Conservation (phyloP, 73 alveolate genomes). For the Diophrys sp. region DNA sequence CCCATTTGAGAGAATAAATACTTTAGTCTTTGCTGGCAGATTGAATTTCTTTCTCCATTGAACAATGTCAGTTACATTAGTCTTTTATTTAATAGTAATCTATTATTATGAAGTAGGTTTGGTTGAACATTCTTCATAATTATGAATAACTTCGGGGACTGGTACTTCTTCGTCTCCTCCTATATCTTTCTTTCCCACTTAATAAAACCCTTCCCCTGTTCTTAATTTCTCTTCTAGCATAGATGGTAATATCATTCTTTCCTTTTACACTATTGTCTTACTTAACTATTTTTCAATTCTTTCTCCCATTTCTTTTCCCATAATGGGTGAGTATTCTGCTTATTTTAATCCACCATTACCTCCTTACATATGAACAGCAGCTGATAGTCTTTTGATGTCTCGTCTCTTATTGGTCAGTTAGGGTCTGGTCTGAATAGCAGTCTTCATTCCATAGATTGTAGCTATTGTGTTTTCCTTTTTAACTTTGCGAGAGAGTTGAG, state of each 20-base stretch:
- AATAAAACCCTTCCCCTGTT: conserved; percentile 21
- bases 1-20: conserved; percentile 83
- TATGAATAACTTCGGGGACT: not conserved
- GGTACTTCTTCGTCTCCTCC: conserved; percentile 4
- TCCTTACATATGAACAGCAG: no score
- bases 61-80: conserved; percentile 60
- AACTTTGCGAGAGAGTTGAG: no score
- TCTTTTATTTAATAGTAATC: conserved; percentile 48
- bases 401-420: no score
- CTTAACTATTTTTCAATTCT: no score
- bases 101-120: conserved; percentile 34
- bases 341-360: no score
- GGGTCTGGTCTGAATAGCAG: no score
- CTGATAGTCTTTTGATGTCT: no score
- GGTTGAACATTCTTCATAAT: conserved; percentile 28
- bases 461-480: no score
- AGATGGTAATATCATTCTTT: conserved; percentile 22
- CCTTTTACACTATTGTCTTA: conserved; percentile 37
- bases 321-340: no score
- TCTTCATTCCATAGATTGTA: no score
- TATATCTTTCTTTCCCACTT: conserved; percentile 7
- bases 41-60: conserved; percentile 69
- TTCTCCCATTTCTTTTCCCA: no score
- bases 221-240: not conserved
- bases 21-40: conserved; percentile 47